Percentiles rank a stretch among this genome's conserved stretches.
These are phyloP conservation scores for Neonectria punicea DNA, from an alignment of 2,329 filamentous ascomycete genomes.

Conservation along the genomic window DNA sequence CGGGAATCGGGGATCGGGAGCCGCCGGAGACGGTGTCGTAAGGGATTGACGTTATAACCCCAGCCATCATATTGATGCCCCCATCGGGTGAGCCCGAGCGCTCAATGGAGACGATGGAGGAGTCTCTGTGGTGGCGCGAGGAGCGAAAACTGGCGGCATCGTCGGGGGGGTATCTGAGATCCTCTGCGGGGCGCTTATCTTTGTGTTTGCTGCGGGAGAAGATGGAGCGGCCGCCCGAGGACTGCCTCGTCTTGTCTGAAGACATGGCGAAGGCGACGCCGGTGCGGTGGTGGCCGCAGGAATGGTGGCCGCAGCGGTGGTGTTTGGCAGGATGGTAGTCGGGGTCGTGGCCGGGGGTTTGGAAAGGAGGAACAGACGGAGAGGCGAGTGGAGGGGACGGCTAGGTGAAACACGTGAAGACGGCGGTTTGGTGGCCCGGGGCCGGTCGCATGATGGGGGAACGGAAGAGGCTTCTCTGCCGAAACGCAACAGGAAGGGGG, in stretches of 20 bases:
- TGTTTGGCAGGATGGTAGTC: conserved; percentile 35
- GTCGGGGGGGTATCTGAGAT: conserved; percentile 67
- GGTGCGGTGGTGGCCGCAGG: conserved; percentile 37
- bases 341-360: conserved; percentile 25
- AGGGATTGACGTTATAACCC: conserved; percentile 87
- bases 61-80: conserved; percentile 78
- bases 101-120: conserved; percentile 78
- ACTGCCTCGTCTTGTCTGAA: conserved; percentile 84
- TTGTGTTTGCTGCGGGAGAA: conserved; percentile 91
- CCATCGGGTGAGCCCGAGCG: conserved; percentile 71
- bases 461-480: conserved; percentile 10
- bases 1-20: conserved; percentile 74
- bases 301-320: conserved; percentile 30
- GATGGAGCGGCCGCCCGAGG: conserved; percentile 79
- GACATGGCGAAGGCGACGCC: conserved; percentile 57
- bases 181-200: conserved; percentile 69
- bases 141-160: conserved; percentile 72
- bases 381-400: conserved; percentile 1
- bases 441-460: conserved; percentile 53
- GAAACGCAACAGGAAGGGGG: conserved; percentile 16
- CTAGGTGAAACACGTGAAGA: conserved; percentile 28
- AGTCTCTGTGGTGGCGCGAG: conserved; percentile 79
- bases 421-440: conserved; percentile 49
- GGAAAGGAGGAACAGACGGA: conserved; percentile 16
- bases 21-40: conserved; percentile 78